Conservation (phyloP, 2,329 filamentous ascomycete species). For the Pseudocercospora cruenta region DNA sequence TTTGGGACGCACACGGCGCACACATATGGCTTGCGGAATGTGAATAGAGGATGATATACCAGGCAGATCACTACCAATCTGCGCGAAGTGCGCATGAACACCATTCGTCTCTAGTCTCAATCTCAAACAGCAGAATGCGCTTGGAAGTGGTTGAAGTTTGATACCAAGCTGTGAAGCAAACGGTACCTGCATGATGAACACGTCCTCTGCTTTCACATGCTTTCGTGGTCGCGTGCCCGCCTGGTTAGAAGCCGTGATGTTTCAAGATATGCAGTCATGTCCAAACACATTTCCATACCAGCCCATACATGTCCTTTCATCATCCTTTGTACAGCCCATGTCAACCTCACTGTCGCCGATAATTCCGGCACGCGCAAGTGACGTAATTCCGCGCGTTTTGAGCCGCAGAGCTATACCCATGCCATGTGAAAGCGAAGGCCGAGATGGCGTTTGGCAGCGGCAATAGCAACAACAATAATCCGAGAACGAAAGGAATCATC, state of each 20-base stretch:
- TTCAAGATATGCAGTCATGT: background rate
- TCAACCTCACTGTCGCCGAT: background rate
- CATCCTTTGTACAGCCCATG: background rate
- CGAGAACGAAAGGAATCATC: background rate
- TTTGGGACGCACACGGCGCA: background rate
- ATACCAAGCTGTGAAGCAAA: background rate
- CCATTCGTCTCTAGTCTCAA: background rate
- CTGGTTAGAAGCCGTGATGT: background rate
- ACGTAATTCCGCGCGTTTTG: background rate
- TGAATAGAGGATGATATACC: constrained; percentile 6
- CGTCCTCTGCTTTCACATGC: constrained; percentile 5
- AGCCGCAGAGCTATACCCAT: constrained; percentile 8
- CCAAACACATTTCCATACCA: background rate
- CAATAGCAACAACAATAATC: background rate
- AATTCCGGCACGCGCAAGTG: background rate
- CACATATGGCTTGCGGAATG: constrained; percentile 4
- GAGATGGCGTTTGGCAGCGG: background rate
- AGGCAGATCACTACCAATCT: background rate
- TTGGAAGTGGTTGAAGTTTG: background rate
- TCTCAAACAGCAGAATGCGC: background rate
- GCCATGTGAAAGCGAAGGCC: constrained; percentile 4
- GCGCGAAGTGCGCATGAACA: background rate
- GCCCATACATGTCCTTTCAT: background rate
- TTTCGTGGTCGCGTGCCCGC: background rate
- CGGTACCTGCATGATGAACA: background rate